Base-by-base conservation (phyloP, 495 filamentous ascomycete genomes). In the Tuber melanosporum region DNA sequence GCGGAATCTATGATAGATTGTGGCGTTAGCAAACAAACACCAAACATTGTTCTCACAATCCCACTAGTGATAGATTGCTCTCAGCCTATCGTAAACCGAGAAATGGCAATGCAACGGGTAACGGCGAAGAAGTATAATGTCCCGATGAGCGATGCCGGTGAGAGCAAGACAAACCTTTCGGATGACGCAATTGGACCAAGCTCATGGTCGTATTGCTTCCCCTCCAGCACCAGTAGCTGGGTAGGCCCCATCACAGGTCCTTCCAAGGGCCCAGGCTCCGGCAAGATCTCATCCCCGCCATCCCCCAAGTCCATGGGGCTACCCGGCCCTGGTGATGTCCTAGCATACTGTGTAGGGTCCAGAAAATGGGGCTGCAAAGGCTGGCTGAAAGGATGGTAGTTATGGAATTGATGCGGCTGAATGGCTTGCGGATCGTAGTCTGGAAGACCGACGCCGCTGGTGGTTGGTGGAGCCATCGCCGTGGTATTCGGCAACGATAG, bases 361-460 rank as follows among this genome's bases (percentile, higher is more conserved):
- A 84, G 80, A 72, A 83, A 86, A 66, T 84, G 84, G 26, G 84
- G 71, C 47, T 85, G 85, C 32, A 85, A 79, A n/a, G 87, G 85
- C 66, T 91, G 89, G 9, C 90, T 85, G 82, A 95, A 97, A 2
- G 91, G 89, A 83, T 93, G 91, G 77, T 89, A 91, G 75, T 91
- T 90, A 12, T 91, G 90, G 79, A 94, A 94, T 41, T 89, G 89
- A 26, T 91, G 89, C 22, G 89, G 85, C 45, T 91, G 87, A 41
- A 91, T 88, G 9, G 89, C 85, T 46, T 88, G 89, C 74, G 87
- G 86, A 76, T 79, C 75, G 44, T 80, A 80, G 46, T 76, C 73
- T 76, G 88, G 89, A 32, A 81, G 86, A 62, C 83, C 78, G 72
- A 89, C 84, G 62, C 87, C 91, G 85, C 83, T 89, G 89, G 73